Conservation (phyloP, 306 rosid genomes). For the Canavalia ensiformis region DNA sequence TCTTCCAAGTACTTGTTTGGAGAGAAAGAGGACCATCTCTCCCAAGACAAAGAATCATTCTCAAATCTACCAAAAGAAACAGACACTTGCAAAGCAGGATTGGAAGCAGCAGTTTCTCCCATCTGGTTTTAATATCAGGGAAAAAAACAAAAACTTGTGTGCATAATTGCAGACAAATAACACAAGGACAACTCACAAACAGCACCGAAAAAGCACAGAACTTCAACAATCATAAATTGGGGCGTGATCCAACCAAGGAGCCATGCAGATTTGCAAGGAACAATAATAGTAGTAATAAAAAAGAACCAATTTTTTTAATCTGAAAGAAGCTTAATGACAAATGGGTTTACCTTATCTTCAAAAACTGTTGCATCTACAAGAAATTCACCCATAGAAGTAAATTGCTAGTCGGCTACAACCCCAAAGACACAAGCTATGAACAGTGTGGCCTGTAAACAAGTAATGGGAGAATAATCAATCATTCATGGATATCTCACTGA, state of each 20-base stretch:
- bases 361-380: constrained; percentile 54
- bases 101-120: constrained; percentile 71
- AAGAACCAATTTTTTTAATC: constrained; percentile 15
- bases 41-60: constrained; percentile 94
- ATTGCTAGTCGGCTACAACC: constrained; percentile 47
- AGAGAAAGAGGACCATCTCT: constrained; percentile 96
- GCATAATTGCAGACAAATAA: constrained; percentile 48
- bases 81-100: constrained; percentile 79
- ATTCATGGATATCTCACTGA: constrained; percentile 63
- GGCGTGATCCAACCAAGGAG: constrained; percentile 31
- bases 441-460: constrained; percentile 44
- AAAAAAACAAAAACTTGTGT: constrained; percentile 49
- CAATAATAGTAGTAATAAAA: constrained; percentile 36
- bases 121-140: constrained; percentile 58
- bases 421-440: constrained; percentile 24
- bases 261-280: constrained; percentile 42
- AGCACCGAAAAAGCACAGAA: constrained; percentile 35
- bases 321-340: constrained; percentile 48
- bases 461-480: constrained; percentile 49
- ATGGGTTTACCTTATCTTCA: constrained; percentile 69
- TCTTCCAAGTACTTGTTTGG: constrained; percentile 95
- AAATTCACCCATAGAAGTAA: constrained; percentile 69
- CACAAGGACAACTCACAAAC: constrained; percentile 49
- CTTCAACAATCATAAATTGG: constrained; percentile 39
- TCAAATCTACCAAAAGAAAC: constrained; percentile 95